A percentile compares a stretch with the other conserved stretches of the same genome.
Conservation (phyloP, 306 rosid genomes). For the Corylus avellana region DNA sequence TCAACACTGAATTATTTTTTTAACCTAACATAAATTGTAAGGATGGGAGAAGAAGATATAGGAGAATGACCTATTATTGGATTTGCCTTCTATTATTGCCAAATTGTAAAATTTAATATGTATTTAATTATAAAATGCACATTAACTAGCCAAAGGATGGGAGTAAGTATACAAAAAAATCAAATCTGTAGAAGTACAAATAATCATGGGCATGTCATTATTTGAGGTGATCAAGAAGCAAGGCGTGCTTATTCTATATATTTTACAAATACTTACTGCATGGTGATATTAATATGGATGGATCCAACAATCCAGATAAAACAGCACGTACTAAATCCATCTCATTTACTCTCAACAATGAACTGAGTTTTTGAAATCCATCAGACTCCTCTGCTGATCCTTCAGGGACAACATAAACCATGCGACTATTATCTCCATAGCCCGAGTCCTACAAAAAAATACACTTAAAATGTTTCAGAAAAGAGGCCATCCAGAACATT, state of each 20-base stretch:
- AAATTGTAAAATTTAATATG: background rate
- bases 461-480: constrained; percentile 17
- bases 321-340: constrained; percentile 60
- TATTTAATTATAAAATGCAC: background rate
- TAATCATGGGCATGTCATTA: background rate
- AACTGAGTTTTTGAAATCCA: constrained; percentile 49
- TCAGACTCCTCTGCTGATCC: constrained; percentile 43
- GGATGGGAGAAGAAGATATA: background rate
- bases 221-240: background rate
- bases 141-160: background rate
- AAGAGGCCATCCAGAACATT: background rate
- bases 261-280: constrained; percentile 50
- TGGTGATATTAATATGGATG: constrained; percentile 61
- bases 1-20: background rate
- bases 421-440: constrained; percentile 52
- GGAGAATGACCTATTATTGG: background rate
- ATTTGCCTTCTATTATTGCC: background rate
- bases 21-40: background rate
- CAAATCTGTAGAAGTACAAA: background rate
- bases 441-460: constrained; percentile 49
- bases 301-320: constrained; percentile 72
- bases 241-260: background rate
- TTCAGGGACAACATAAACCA: constrained; percentile 70
- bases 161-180: background rate
- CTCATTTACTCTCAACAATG: constrained; percentile 59